phyloP scores from a whole-genome alignment of 768 basidiomycete species.

The Favolaschia claudopus region DNA sequence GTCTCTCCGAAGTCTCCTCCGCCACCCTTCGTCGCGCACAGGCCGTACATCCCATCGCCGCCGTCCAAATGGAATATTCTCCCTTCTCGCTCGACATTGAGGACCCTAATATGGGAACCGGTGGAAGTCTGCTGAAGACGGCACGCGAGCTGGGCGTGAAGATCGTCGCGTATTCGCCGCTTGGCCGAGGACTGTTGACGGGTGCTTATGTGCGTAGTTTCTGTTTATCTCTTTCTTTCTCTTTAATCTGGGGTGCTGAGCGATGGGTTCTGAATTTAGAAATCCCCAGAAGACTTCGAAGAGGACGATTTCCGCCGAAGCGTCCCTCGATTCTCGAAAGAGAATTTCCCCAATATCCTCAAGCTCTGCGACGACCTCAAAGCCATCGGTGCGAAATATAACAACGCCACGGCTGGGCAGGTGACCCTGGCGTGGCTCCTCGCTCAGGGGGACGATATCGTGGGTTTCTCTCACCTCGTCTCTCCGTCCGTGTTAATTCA shows the following conservation, averaged over 20 bases:
- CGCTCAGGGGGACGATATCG: neutral
- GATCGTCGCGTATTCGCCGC: slow-evolving; percentile 37
- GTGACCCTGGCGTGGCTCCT: slow-evolving; percentile 21
- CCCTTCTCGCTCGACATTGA: neutral
- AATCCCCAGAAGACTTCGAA: slow-evolving; percentile 31
- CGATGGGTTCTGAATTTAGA: no score
- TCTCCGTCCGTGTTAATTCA: no score
- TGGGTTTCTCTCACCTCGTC: neutral
- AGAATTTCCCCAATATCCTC: slow-evolving; percentile 42
- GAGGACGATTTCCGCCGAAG: slow-evolving; percentile 35
- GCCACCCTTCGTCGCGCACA: neutral
- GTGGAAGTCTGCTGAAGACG: no score
- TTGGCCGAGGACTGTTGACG: slow-evolving; percentile 41
- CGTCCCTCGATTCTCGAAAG: slow-evolving; percentile 34
- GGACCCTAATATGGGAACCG: no score
- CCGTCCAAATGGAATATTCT: neutral
- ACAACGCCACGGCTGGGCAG: slow-evolving; percentile 29
- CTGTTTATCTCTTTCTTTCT: neutral
- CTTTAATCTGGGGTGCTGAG: neutral
- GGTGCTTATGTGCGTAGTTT: slow-evolving; percentile 9
- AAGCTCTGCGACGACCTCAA: slow-evolving; percentile 40
- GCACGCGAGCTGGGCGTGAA: slow-evolving; percentile 37
- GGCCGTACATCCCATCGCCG: neutral
- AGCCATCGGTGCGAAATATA: slow-evolving; percentile 37
- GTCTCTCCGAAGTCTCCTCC: neutral